phyloP scores from a whole-genome alignment of 2,329 filamentous ascomycete genomes.

The Diatrype stigma region DNA sequence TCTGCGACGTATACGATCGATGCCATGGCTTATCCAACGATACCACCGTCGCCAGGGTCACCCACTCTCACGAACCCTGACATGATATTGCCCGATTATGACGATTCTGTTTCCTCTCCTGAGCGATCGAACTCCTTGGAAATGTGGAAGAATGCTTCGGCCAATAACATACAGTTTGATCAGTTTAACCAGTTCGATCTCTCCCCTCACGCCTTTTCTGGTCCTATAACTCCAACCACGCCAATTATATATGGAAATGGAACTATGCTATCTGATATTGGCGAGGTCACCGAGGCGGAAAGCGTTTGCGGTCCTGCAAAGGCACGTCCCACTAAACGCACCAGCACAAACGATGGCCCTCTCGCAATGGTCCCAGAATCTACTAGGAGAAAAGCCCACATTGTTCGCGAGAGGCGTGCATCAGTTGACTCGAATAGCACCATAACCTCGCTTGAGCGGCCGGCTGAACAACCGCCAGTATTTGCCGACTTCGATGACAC shows the following conservation, averaged over 20 bases:
- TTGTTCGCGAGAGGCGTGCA: slow-evolving; percentile 44
- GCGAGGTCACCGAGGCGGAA: slow-evolving; percentile 50
- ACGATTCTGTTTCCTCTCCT: slow-evolving; percentile 51
- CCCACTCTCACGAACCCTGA: slow-evolving; percentile 90
- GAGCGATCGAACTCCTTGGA: slow-evolving; percentile 48
- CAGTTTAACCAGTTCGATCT: slow-evolving; percentile 46
- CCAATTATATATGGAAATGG: slow-evolving; percentile 67
- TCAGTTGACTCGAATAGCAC: slow-evolving; percentile 61
- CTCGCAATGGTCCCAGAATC: slow-evolving; percentile 25
- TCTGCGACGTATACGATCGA: slow-evolving; percentile 15
- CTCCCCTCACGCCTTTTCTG: slow-evolving; percentile 34
- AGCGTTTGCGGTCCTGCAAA: slow-evolving; percentile 41
- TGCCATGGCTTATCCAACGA: slow-evolving; percentile 32
- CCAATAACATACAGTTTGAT: slow-evolving; percentile 38
- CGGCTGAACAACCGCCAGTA: slow-evolving; percentile 27
- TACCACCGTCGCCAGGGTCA: slow-evolving; percentile 55
- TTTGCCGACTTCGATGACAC: slow-evolving; percentile 61
- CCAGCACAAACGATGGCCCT: neutral
- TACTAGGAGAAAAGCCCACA: slow-evolving; percentile 40
- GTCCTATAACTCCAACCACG: slow-evolving; percentile 49
- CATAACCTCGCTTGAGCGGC: slow-evolving; percentile 47
- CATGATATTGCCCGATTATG: slow-evolving; percentile 83
- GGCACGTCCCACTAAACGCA: slow-evolving; percentile 28
- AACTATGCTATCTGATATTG: slow-evolving; percentile 65
- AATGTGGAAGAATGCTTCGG: slow-evolving; percentile 47